Conservation (phyloP, 2,329 filamentous ascomycete genomes). For the Fusarium humuli region DNA sequence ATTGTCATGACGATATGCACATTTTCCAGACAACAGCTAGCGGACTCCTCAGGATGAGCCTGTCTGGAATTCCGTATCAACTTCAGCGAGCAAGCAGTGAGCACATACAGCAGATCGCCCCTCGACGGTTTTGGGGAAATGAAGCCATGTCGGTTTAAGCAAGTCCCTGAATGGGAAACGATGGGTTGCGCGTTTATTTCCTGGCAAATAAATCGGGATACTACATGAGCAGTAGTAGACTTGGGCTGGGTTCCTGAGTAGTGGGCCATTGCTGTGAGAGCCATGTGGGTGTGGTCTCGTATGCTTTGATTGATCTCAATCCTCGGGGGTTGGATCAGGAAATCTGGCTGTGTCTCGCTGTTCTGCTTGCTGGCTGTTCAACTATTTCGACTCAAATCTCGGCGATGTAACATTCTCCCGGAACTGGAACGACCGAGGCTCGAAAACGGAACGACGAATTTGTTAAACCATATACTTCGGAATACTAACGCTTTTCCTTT, state of each 20-base stretch:
- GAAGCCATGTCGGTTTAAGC: slow-evolving; percentile 9
- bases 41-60: slow-evolving; percentile 47
- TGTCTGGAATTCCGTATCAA: slow-evolving; percentile 39
- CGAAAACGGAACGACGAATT: slow-evolving; percentile 49
- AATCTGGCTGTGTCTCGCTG: slow-evolving; percentile 44
- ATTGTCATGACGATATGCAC: slow-evolving; percentile 35
- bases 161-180: slow-evolving; percentile 4
- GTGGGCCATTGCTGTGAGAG: slow-evolving; percentile 33
- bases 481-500: slow-evolving; percentile 74
- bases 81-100: slow-evolving; percentile 66
- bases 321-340: slow-evolving; percentile 11
- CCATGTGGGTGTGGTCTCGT: slow-evolving; percentile 23
- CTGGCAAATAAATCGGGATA: not conserved
- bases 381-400: slow-evolving; percentile 33
- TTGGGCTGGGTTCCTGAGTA: slow-evolving; percentile 36
- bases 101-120: slow-evolving; percentile 49
- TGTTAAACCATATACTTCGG: slow-evolving; percentile 48
- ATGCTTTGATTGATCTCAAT: slow-evolving; percentile 11
- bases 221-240: slow-evolving; percentile 13
- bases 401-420: slow-evolving; percentile 43
- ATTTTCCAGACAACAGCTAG: slow-evolving; percentile 37
- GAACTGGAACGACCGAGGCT: slow-evolving; percentile 50
- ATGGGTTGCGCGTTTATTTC: slow-evolving; percentile 1
- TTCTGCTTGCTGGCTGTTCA: slow-evolving; percentile 47
- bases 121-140: slow-evolving; percentile 21